phyloP scores from a whole-genome alignment of 179 eudicot species.

The Vitellaria paradoxa region DNA sequence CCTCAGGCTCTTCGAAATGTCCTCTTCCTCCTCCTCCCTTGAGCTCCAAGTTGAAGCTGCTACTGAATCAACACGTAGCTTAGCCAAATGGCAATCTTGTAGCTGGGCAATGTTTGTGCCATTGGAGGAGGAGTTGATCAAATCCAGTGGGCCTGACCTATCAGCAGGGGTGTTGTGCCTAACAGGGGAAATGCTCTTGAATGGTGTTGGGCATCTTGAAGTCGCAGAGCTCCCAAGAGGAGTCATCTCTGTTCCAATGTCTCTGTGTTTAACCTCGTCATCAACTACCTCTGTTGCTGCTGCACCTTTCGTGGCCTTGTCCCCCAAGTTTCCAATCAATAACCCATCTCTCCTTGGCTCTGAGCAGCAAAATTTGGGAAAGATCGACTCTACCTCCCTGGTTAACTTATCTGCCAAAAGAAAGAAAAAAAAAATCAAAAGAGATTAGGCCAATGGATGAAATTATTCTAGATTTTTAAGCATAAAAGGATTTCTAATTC shows the following conservation, averaged over 20 bases:
- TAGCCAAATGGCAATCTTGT: conserved; percentile 66
- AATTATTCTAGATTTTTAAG: too few relatives aligned
- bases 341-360: conserved; percentile 64
- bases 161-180: conserved; percentile 78
- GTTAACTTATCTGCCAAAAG: conserved; percentile 66
- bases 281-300: conserved; percentile 37
- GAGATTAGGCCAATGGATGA: too few relatives aligned
- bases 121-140: conserved; percentile 19
- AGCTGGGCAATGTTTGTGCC: conserved; percentile 34
- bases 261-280: conserved; percentile 48
- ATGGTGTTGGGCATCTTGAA: conserved; percentile 79
- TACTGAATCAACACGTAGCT: conserved; percentile 51
- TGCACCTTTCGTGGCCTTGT: conserved; percentile 43
- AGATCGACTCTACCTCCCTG: conserved; percentile 37
- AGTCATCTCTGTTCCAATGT: conserved; percentile 89
- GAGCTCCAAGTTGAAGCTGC: conserved; percentile 70
- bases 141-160: conserved; percentile 58
- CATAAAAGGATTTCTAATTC: too few relatives aligned
- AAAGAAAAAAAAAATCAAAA: too few relatives aligned
- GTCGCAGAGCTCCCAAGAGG: conserved; percentile 77
- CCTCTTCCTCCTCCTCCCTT: conserved; percentile 93
- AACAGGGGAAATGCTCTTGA: conserved; percentile 64
- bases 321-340: conserved; percentile 38
- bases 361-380: conserved; percentile 39
- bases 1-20: conserved; percentile 85